Conservation (phyloP, 495 filamentous ascomycete genomes). For the Penicillium parvum region DNA sequence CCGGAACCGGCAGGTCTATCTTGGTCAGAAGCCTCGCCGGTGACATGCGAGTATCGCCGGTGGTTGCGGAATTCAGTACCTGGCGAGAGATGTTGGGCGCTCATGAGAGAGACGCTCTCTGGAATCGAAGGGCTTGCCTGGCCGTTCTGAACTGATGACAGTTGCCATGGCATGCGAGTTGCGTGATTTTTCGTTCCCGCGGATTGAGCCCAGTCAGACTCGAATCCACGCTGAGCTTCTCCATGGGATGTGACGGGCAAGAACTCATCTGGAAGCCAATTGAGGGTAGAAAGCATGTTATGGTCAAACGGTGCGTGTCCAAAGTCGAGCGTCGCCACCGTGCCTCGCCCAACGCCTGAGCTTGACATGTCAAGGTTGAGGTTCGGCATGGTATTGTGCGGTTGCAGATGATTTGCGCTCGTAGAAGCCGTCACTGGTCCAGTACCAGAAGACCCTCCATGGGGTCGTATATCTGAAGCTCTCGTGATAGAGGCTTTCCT, state of each 20-base stretch:
- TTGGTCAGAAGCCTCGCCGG: slow-evolving; percentile 18
- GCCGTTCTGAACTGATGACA: slow-evolving; percentile 16
- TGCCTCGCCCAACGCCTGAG: slow-evolving; percentile 15
- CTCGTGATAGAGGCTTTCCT: slow-evolving; percentile 1
- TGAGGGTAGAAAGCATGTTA: slow-evolving; percentile 28
- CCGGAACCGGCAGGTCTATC: slow-evolving; percentile 16
- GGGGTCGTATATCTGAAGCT: slow-evolving; percentile 7
- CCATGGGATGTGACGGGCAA: slow-evolving; percentile 12
- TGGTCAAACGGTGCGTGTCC: slow-evolving; percentile 23
- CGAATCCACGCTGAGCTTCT: slow-evolving; percentile 5
- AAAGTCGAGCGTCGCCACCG: slow-evolving; percentile 23
- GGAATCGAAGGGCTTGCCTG: slow-evolving; percentile 15
- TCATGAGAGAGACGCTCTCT: slow-evolving; percentile 19
- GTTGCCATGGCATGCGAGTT: slow-evolving; percentile 28
- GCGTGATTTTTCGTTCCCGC: slow-evolving; percentile 12
- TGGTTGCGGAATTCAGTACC: slow-evolving; percentile 18
- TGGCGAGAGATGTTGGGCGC: slow-evolving; percentile 19
- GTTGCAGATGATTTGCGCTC: slow-evolving; percentile 2
- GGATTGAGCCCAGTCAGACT: slow-evolving; percentile 19
- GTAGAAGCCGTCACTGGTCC: slow-evolving; percentile 10
- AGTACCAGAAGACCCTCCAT: background rate
- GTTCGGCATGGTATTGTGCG: slow-evolving; percentile 14
- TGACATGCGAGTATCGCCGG: slow-evolving; percentile 13
- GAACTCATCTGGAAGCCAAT: slow-evolving; percentile 36
- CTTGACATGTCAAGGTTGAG: slow-evolving; percentile 13